Base-by-base conservation (phyloP, 345 rosid genomes). In the Eucalyptus melliodora region DNA sequence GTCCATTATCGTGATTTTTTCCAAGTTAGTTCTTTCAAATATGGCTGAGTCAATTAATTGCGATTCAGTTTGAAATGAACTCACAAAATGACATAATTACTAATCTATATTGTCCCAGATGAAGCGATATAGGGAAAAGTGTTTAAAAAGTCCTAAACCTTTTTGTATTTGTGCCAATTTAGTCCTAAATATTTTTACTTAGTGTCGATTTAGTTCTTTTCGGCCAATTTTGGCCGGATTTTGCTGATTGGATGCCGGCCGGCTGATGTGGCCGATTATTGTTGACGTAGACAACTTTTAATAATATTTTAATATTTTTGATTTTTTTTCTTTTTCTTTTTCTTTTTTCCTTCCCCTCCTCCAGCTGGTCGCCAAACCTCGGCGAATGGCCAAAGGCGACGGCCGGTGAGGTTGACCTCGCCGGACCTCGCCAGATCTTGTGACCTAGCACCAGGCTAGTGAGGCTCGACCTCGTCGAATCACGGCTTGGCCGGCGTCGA, bases 311-410 rank as follows among this genome's bases (percentile, higher is more conserved):
- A 50, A 50, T 14, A 49, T 13, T 49, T 49, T 49, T 49, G 2
- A 50, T 6, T 2, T 50, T 15, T 15, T 50, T 5, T 14, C 0
- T 50, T 50, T 2, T 15, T 50, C 6, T 50, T 50, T 15, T 50
- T 50, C 6, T 0, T 1, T 16, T 50, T 16, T 1, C 53, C 19
- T 50, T 16, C 21, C 19, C 1, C 19, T 50, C 8, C 53, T 16
- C 53, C 0, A 50, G 3, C 3, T 0, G 0, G 2, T 50, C 0
- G 0, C 3, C 1, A 1, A 0, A 16, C 53, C 53, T 50, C 1
- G 19, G 19, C 2, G 8, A 50, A 50, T 50, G 53, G 53, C 8
- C 0, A 15, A 1, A 50, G 19, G 19, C 2, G 8, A 16, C 0
- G 1, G 2, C 0, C 1, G 0, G 17, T 3, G 21, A 50, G 53